A percentile compares a stretch with the other conserved stretches of the same genome.
Evolutionary conservation across 2,329 filamentous ascomycete species (phyloP).

Genomic region (Furcasterigmium furcatum): DNA sequence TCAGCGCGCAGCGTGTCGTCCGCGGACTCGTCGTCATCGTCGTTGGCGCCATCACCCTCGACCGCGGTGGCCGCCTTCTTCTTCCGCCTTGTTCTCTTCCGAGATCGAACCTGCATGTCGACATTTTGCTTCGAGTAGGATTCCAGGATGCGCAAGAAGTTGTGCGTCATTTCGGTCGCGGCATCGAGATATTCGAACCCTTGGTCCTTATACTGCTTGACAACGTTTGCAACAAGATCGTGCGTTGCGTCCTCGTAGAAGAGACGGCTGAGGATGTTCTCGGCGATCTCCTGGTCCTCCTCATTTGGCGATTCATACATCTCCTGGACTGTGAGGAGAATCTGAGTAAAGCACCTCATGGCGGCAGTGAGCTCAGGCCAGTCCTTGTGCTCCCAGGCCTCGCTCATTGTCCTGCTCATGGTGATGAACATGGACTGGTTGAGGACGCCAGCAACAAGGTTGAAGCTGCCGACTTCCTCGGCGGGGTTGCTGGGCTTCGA

Average conservation of each 20-base stretch:
- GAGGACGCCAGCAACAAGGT: conserved; percentile 81
- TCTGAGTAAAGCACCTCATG: conserved; percentile 94
- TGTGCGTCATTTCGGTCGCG: conserved; percentile 84
- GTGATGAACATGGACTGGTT: conserved; percentile 95
- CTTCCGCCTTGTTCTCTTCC: conserved; percentile 69
- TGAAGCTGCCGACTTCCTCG: conserved; percentile 71
- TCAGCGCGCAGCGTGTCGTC: conserved; percentile 72
- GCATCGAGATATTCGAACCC: conserved; percentile 92
- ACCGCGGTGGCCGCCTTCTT: conserved; percentile 53
- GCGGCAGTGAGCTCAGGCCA: conserved; percentile 85
- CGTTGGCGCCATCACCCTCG: conserved; percentile 37
- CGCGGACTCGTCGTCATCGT: conserved; percentile 65
- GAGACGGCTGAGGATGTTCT: conserved; percentile 94
- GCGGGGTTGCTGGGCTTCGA: conserved; percentile 31
- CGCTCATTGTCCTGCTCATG: conserved; percentile 78
- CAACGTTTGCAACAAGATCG: conserved; percentile 76
- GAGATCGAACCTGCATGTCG: conserved; percentile 88
- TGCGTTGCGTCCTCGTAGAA: conserved; percentile 98
- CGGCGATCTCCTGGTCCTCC: conserved; percentile 96
- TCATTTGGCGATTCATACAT: conserved; percentile 83
- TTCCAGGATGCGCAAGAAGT: conserved; percentile 89
- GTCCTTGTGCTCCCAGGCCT: conserved; percentile 74
- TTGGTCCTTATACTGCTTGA: conserved; percentile 88
- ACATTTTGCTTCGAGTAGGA: conserved; percentile 92
- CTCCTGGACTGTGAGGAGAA: conserved; percentile 86